phyloP scores from a whole-genome alignment of 768 basidiomycete genomes.

The Porpolomopsis calyptriformis region DNA sequence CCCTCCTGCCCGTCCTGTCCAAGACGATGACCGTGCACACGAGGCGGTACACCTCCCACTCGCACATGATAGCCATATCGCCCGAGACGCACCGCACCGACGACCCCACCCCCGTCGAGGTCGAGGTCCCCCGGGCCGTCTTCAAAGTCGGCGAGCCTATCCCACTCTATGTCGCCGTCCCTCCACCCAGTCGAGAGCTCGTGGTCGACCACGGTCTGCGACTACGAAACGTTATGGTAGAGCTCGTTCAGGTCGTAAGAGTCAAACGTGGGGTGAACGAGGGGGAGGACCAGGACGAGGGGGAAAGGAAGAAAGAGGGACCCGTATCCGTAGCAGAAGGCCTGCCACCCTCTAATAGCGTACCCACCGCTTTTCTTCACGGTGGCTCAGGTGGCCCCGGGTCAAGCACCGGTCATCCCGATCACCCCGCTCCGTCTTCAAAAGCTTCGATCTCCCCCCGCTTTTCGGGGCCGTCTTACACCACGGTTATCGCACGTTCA shows the following conservation, averaged over 20 bases:
- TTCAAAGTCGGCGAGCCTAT: slow-evolving; percentile 67
- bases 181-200: slow-evolving; percentile 57
- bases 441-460: slow-evolving; percentile 31
- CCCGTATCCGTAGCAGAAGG: slow-evolving; percentile 19
- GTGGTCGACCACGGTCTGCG: slow-evolving; percentile 62
- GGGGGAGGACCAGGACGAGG: slow-evolving; percentile 23
- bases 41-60: slow-evolving; percentile 61
- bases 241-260: slow-evolving; percentile 60
- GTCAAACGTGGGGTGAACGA: slow-evolving; percentile 38
- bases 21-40: slow-evolving; percentile 62
- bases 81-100: slow-evolving; percentile 50
- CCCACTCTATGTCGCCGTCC: slow-evolving; percentile 71
- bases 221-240: slow-evolving; percentile 70
- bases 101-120: slow-evolving; percentile 56
- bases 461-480: slow-evolving; percentile 33
- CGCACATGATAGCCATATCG: slow-evolving; percentile 40
- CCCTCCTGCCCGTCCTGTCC: slow-evolving; percentile 28
- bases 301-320: slow-evolving; percentile 18
- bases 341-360: too few species aligned
- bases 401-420: slow-evolving; percentile 18
- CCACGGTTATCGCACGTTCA: slow-evolving; percentile 62
- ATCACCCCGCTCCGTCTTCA: slow-evolving; percentile 24
- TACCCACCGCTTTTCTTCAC: too few species aligned
- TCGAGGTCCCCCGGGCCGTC: slow-evolving; percentile 60
- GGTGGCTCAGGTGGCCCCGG: too few species aligned